Evolutionary conservation across 1,284 basidiomycete species (phyloP).

Genomic region (Flammula alnicola): DNA sequence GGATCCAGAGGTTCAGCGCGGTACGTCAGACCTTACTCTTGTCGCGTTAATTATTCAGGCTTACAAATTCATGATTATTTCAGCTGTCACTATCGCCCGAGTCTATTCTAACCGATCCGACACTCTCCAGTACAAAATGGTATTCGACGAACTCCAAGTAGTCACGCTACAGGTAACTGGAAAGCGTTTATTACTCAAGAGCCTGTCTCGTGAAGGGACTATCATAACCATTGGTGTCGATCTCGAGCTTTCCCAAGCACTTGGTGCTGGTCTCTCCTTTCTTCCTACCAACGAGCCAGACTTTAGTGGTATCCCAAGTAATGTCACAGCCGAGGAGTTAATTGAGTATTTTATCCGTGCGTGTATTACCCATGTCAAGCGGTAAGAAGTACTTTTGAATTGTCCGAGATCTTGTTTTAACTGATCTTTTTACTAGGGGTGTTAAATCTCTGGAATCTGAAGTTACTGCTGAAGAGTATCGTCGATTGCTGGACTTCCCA

Average conservation of each 20-base stretch:
- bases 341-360: slow-evolving; percentile 11
- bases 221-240: slow-evolving; percentile 23
- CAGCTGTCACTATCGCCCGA: too few species aligned
- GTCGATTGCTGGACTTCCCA: slow-evolving; percentile 19
- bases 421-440: slow-evolving; percentile 7
- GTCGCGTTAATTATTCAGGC: too few species aligned
- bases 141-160: too few species aligned
- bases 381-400: too few species aligned
- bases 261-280: slow-evolving; percentile 13
- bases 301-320: slow-evolving; percentile 10
- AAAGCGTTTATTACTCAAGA: too few species aligned
- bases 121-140: too few species aligned
- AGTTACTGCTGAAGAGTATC: slow-evolving; percentile 9
- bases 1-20: slow-evolving; percentile 11
- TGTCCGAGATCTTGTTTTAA: too few species aligned
- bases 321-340: slow-evolving; percentile 1
- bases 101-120: too few species aligned
- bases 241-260: slow-evolving; percentile 24
- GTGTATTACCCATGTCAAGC: slow-evolving; percentile 15
- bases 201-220: too few species aligned
- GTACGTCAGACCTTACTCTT: slow-evolving; percentile 2
- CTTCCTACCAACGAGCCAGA: slow-evolving; percentile 13
- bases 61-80: too few species aligned
- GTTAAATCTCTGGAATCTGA: slow-evolving; percentile 11
- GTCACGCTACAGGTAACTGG: too few species aligned